Conservation (phyloP, 163 green algal genomes). For the Chloromonas sp. region DNA sequence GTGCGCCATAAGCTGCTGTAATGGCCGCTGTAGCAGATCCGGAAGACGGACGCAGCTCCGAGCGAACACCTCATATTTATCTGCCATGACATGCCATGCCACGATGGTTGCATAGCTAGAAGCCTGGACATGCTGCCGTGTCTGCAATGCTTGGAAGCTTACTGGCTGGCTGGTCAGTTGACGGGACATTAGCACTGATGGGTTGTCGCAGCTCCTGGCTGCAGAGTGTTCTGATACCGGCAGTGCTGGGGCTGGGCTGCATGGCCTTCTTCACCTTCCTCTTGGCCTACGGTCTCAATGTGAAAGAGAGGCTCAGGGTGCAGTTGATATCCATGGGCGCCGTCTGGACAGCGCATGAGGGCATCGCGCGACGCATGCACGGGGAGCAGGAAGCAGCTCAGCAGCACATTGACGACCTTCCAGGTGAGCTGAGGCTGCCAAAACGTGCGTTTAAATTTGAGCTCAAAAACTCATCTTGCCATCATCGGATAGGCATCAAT, state of each 20-base stretch:
- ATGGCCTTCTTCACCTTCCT: conserved; percentile 5
- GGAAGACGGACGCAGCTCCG: too few species aligned
- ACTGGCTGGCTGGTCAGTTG: too few species aligned
- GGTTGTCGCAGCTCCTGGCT: background rate
- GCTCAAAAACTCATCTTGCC: too few species aligned
- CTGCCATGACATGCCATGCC: too few species aligned
- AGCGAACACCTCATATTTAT: too few species aligned
- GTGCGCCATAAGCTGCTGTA: background rate
- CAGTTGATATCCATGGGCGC: conserved; percentile 16
- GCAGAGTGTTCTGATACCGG: background rate
- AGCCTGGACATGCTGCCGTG: too few species aligned
- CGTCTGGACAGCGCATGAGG: conserved; percentile 39
- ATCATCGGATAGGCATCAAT: background rate
- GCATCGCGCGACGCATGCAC: conserved; percentile 17
- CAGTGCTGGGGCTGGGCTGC: background rate
- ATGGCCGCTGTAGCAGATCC: background rate
- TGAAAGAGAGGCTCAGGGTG: conserved; percentile 38
- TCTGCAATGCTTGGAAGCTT: too few species aligned
- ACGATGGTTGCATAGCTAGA: too few species aligned
- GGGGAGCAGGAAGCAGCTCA: conserved; percentile 20
- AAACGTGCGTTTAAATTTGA: too few species aligned
- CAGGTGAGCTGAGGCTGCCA: conserved; percentile 1
- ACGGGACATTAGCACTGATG: background rate
- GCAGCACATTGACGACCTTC: conserved; percentile 16
- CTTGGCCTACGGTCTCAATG: conserved; percentile 19